Evolutionary conservation across 2,329 filamentous ascomycete species (phyloP).

Genomic region (Aureobasidium lini): DNA sequence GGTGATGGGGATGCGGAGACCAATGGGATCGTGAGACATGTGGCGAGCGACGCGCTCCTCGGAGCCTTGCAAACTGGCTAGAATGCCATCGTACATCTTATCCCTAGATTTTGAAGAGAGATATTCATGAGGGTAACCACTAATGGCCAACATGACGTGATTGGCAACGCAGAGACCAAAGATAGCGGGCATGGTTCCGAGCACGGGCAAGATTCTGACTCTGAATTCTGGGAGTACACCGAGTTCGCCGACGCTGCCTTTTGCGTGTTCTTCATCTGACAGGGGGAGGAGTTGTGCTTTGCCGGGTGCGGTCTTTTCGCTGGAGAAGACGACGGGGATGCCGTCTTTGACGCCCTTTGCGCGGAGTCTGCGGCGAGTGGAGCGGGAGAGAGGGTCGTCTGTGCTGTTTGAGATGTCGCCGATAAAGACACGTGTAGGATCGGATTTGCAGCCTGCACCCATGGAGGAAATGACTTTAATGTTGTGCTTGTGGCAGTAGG

Average conservation of each 20-base stretch:
- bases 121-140: constrained; percentile 81
- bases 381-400: constrained; percentile 81
- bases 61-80: constrained; percentile 64
- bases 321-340: constrained; percentile 87
- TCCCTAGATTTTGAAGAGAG: constrained; percentile 72
- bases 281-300: constrained; percentile 86
- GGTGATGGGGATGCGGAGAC: constrained; percentile 72
- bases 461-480: constrained; percentile 87
- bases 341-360: constrained; percentile 69
- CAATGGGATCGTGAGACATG: constrained; percentile 50
- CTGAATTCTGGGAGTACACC: constrained; percentile 88
- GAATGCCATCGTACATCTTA: constrained; percentile 84
- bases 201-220: constrained; percentile 85
- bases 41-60: constrained; percentile 67
- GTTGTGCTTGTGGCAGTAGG: constrained; percentile 73
- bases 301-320: constrained; percentile 79
- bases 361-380: constrained; percentile 73
- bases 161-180: constrained; percentile 91
- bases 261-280: constrained; percentile 77
- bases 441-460: constrained; percentile 92
- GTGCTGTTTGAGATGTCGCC: constrained; percentile 84
- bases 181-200: constrained; percentile 95
- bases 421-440: constrained; percentile 74
- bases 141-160: constrained; percentile 76
- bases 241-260: constrained; percentile 78